Percentiles rank a stretch among this genome's conserved stretches.
These are phyloP conservation scores for Diplodia seriata DNA, from an alignment of 2,329 filamentous ascomycete species.

Conservation along the genomic window DNA sequence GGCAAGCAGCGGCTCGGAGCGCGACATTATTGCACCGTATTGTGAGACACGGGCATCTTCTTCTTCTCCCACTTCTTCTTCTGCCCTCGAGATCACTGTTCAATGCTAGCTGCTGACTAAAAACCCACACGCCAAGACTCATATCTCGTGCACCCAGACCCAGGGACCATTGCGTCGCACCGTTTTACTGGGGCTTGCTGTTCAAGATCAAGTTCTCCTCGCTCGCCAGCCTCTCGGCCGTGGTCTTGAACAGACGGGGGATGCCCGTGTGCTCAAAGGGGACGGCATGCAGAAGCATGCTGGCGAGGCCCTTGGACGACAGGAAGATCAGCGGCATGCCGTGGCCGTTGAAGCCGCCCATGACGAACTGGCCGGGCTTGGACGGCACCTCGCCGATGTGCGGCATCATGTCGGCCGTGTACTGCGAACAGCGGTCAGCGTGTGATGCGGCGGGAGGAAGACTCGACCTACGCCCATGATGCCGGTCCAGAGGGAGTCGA, in stretches of 20 bases:
- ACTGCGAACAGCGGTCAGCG: conserved; percentile 49
- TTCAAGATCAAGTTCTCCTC: conserved; percentile 24
- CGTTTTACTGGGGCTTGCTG: conserved; percentile 21
- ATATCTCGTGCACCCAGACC: neutral
- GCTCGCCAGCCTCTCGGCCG: conserved; percentile 39
- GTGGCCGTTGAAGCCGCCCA: conserved; percentile 60
- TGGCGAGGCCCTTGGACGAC: conserved; percentile 49
- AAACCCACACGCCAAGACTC: neutral
- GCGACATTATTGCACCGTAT: neutral
- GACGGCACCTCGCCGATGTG: conserved; percentile 55
- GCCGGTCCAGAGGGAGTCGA: conserved; percentile 54
- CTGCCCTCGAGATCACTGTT: neutral
- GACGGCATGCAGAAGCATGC: conserved; percentile 48
- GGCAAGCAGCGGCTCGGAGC: neutral
- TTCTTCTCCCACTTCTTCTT: neutral
- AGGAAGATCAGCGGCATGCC: conserved; percentile 59
- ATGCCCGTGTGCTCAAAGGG: conserved; percentile 49
- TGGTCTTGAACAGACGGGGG: conserved; percentile 48
- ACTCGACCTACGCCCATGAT: conserved; percentile 43
- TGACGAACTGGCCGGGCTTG: conserved; percentile 51
- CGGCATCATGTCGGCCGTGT: conserved; percentile 52
- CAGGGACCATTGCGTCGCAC: too few species aligned
- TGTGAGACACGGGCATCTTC: too few species aligned
- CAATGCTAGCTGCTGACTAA: neutral
- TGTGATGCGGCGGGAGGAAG: conserved; percentile 2